Evolutionary conservation across 2,329 filamentous ascomycete species (phyloP), one percentile per base, ranked within the genome.

Genomic region (Aureobasidium sp.): DNA sequence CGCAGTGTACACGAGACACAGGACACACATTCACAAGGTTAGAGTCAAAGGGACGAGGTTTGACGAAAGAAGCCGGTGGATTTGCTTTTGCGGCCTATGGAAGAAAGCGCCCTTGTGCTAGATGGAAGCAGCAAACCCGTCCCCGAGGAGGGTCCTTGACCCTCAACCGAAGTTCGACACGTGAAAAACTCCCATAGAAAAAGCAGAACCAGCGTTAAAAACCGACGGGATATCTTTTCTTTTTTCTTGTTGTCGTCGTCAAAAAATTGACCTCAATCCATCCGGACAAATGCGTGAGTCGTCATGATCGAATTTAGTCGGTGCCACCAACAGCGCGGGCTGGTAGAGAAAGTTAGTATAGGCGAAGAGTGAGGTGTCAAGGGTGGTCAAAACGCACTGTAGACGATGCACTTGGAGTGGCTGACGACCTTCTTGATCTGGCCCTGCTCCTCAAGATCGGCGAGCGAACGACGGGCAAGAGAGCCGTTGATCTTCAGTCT

Each of bases 401-500:
- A 99, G 83, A 99, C 96, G 85, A 88, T 90, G 86, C 96, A 88
- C 85, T 92, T 94, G 83, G 88, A 93, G 86, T 99, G 95, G 71
- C 86, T 86, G 70, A 97, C 91, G 73, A 99, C 85, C 81, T 95
- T 93, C 88, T 94, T 96, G 84, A 99, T 99, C 80, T 91, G 86
- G 73, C 93, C 94, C 86, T 92, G 94, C 85, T 95, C 91, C 88
- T 97, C 93, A 73, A 97, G 85, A 77, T 97, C 93, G 77, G 83
- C 83, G 70, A 97, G 83, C 80, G 90, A 93, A 82, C 85, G 83
- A 76, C 94, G 88, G 71, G 94, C 94, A 76, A 99, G 84, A 73
- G 91, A 96, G 76, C 94, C 95, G 85, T 99, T 99, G 86, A 99
- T 95, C 91, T 99, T 99, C 81, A 99, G 87, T 81, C 94, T 88